Evolutionary conservation across 768 basidiomycete genomes (phyloP).

Genomic region (Amanita rimosa): DNA sequence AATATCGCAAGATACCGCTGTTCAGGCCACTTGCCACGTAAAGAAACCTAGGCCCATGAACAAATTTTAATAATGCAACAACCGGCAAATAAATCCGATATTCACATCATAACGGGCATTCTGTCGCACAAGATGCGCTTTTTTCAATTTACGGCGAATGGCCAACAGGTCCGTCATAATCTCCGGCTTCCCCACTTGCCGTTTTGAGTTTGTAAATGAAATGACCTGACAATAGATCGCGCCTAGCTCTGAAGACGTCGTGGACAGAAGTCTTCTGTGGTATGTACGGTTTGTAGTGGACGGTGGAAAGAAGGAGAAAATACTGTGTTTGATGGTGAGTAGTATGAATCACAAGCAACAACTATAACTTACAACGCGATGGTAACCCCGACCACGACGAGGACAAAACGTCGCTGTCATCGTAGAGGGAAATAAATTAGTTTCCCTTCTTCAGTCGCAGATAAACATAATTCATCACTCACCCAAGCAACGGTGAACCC

Average conservation of each 20-base stretch:
- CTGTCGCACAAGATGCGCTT: slow-evolving; percentile 40
- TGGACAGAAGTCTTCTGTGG: slow-evolving; percentile 59
- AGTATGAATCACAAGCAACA: not conserved
- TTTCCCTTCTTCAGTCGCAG: not conserved
- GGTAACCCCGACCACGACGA: slow-evolving; percentile 61
- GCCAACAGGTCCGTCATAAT: slow-evolving; percentile 63
- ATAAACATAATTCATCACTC: slow-evolving; percentile 10
- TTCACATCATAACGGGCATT: slow-evolving; percentile 62
- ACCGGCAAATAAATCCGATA: not conserved
- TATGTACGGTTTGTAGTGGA: slow-evolving; percentile 65
- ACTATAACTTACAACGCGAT: slow-evolving; percentile 55
- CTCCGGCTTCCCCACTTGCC: slow-evolving; percentile 35
- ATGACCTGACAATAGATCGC: slow-evolving; percentile 67
- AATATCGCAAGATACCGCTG: slow-evolving; percentile 61
- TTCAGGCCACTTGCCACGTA: slow-evolving; percentile 74
- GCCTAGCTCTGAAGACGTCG: slow-evolving; percentile 57
- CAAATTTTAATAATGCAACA: not conserved
- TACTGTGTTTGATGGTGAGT: slow-evolving; percentile 19
- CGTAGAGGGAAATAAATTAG: not conserved
- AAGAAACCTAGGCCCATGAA: slow-evolving; percentile 41
- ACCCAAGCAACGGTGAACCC: slow-evolving; percentile 71
- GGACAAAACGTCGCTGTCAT: slow-evolving; percentile 48
- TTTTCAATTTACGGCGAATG: slow-evolving; percentile 60
- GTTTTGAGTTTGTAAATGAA: slow-evolving; percentile 52
- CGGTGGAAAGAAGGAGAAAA: slow-evolving; percentile 68